Evolutionary conservation across 164 flowering plant species (phyloP).

Genomic region (Sextonia rubra): DNA sequence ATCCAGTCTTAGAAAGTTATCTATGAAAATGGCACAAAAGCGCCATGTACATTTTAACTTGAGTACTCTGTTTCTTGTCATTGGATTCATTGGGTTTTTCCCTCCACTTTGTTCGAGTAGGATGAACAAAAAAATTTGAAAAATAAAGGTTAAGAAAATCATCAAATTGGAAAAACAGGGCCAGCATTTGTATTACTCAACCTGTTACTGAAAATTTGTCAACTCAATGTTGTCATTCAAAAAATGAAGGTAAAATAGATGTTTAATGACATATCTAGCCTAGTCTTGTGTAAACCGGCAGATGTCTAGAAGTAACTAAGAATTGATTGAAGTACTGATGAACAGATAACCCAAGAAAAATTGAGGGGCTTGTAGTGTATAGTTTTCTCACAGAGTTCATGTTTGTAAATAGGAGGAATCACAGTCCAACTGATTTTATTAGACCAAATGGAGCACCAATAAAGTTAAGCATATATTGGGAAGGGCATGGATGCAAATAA

Average conservation of each 20-base stretch:
- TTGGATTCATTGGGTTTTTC: too few relatives aligned
- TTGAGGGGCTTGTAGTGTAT: constrained; percentile 24
- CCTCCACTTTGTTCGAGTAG: too few relatives aligned
- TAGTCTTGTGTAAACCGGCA: constrained; percentile 21
- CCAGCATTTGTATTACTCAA: too few relatives aligned
- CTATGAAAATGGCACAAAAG: too few relatives aligned
- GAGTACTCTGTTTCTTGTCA: too few relatives aligned
- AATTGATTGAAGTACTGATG: constrained; percentile 28
- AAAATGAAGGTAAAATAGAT: not conserved
- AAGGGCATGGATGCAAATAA: too few relatives aligned
- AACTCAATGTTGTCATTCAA: not conserved
- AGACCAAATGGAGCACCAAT: constrained; percentile 29
- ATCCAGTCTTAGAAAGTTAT: too few relatives aligned
- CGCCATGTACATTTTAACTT: too few relatives aligned
- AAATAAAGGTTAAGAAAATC: too few relatives aligned
- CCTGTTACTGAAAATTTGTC: not conserved
- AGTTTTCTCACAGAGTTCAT: constrained; percentile 29
- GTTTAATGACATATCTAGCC: constrained; percentile 22
- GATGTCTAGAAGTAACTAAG: constrained; percentile 14
- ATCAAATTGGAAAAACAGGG: not conserved
- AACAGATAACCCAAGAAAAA: constrained; percentile 26
- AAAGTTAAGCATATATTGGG: constrained; percentile 26
- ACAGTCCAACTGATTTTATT: constrained; percentile 16
- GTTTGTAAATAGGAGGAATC: constrained; percentile 33
- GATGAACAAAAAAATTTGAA: too few relatives aligned